A percentile compares a stretch with the other conserved stretches of the same genome.
Evolutionary conservation across 805 yeast genomes (phyloP).

Genomic region (Yarrowia yakushimensis): DNA sequence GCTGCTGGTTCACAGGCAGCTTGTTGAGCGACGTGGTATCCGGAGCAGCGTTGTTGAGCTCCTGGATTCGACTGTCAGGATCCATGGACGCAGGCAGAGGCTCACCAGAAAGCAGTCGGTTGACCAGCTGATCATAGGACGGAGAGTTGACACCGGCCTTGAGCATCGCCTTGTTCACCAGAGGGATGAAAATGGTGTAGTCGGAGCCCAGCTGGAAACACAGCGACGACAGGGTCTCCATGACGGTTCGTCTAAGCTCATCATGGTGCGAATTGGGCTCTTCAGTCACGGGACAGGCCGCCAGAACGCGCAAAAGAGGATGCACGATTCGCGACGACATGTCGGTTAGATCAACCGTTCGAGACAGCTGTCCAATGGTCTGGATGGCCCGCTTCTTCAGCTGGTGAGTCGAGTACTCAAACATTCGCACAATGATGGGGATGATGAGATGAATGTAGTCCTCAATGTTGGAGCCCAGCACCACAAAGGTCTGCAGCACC

Average conservation of each 20-base stretch:
- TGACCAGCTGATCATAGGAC: constrained; percentile 75
- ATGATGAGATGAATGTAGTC: constrained; percentile 82
- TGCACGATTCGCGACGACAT: constrained; percentile 90
- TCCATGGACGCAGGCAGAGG: constrained; percentile 75
- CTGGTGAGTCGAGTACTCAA: constrained; percentile 61
- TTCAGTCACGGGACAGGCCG: constrained; percentile 30
- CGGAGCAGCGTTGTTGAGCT: constrained; percentile 55
- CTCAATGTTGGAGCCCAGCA: constrained; percentile 82
- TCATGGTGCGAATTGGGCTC: constrained; percentile 40
- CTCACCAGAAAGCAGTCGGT: constrained; percentile 74
- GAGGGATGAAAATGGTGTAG: constrained; percentile 80
- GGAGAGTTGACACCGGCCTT: constrained; percentile 64
- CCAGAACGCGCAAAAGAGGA: constrained; percentile 70
- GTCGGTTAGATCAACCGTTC: constrained; percentile 68
- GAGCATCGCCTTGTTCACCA: constrained; percentile 59
- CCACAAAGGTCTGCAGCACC: constrained; percentile 77
- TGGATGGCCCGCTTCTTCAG: constrained; percentile 73
- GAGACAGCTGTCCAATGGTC: constrained; percentile 77
- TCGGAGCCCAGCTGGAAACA: constrained; percentile 79
- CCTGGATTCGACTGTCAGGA: constrained; percentile 50
- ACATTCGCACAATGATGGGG: constrained; percentile 79
- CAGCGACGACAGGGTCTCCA: constrained; percentile 73
- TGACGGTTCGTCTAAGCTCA: constrained; percentile 60
- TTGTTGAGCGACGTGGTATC: constrained; percentile 57
- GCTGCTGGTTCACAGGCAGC: constrained; percentile 63